Percentiles rank a stretch among this genome's conserved stretches.
Conservation (phyloP, 257 asterid genomes). For the Echites panduratus region DNA sequence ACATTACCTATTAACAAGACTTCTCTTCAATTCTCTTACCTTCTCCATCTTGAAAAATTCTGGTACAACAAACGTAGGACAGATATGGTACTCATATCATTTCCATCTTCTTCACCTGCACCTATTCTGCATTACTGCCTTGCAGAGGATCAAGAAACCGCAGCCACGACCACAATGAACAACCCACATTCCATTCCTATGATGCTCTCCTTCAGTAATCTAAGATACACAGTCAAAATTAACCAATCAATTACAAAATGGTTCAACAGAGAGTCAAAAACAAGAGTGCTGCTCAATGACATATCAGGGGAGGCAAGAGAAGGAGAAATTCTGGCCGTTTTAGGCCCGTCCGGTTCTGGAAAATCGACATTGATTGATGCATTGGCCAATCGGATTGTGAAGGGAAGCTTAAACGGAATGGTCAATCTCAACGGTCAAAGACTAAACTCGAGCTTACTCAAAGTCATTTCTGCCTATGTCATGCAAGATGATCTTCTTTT, state of each 20-base stretch:
- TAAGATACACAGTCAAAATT: conserved; percentile 25
- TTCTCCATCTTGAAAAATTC: not conserved
- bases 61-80: not conserved
- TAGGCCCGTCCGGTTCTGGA: conserved; percentile 49
- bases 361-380: conserved; percentile 48
- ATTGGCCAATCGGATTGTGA: conserved; percentile 34
- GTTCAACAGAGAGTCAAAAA: not conserved
- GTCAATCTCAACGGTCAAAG: conserved; percentile 36
- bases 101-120: not conserved
- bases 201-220: not conserved
- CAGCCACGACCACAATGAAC: not conserved
- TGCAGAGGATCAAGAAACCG: not conserved
- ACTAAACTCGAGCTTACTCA: conserved; percentile 28
- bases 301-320: conserved; percentile 47
- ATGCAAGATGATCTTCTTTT: conserved; percentile 43
- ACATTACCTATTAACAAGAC: not conserved
- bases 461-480: conserved; percentile 45
- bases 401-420: conserved; percentile 40
- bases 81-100: not conserved
- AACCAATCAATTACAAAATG: conserved; percentile 19
- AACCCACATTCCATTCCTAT: not conserved
- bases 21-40: not conserved
- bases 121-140: not conserved
- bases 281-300: conserved; percentile 31
- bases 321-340: conserved; percentile 41